Evolutionary conservation across 2,329 filamentous ascomycete genomes (phyloP).

Genomic region (Pestalotiopsis sp.): DNA sequence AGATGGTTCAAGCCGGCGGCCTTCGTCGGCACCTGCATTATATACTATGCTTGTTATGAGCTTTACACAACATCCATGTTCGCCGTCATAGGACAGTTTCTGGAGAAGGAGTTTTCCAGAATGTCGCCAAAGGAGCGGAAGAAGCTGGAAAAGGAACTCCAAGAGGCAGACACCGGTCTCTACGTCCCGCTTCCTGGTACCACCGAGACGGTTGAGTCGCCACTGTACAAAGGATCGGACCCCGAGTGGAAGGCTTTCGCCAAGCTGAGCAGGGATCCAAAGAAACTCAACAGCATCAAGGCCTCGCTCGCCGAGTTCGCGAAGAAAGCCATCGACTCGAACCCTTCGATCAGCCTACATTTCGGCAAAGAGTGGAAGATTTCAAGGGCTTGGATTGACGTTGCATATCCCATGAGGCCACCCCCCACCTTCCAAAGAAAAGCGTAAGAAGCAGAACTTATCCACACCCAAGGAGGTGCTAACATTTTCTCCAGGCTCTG

Average conservation of each 20-base stretch:
- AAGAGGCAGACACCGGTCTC: slow-evolving; percentile 45
- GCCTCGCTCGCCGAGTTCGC: slow-evolving; percentile 31
- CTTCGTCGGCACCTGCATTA: slow-evolving; percentile 25
- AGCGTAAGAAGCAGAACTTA: slow-evolving; percentile 51
- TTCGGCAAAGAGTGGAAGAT: slow-evolving; percentile 52
- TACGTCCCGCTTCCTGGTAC: slow-evolving; percentile 68
- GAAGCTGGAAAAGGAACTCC: slow-evolving; percentile 37
- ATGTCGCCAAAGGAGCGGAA: slow-evolving; percentile 47
- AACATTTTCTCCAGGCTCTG: neutral
- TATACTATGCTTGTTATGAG: slow-evolving; percentile 39
- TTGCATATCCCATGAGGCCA: slow-evolving; percentile 60
- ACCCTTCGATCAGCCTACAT: slow-evolving; percentile 43
- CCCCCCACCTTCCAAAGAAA: slow-evolving; percentile 62
- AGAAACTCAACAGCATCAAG: slow-evolving; percentile 49
- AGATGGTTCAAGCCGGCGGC: slow-evolving; percentile 27
- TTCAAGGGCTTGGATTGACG: slow-evolving; percentile 60
- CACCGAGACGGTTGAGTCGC: slow-evolving; percentile 47
- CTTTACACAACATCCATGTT: slow-evolving; percentile 50
- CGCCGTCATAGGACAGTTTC: slow-evolving; percentile 44
- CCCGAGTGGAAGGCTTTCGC: slow-evolving; percentile 67
- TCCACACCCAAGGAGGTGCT: slow-evolving; percentile 24
- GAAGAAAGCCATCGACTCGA: slow-evolving; percentile 41
- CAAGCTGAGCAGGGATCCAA: slow-evolving; percentile 56
- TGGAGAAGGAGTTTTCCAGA: slow-evolving; percentile 44
- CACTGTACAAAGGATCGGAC: slow-evolving; percentile 57